Evolutionary conservation across 1,284 basidiomycete species (phyloP), one percentile per base, ranked within the genome.

Genomic region (Irpex rosettiformis): DNA sequence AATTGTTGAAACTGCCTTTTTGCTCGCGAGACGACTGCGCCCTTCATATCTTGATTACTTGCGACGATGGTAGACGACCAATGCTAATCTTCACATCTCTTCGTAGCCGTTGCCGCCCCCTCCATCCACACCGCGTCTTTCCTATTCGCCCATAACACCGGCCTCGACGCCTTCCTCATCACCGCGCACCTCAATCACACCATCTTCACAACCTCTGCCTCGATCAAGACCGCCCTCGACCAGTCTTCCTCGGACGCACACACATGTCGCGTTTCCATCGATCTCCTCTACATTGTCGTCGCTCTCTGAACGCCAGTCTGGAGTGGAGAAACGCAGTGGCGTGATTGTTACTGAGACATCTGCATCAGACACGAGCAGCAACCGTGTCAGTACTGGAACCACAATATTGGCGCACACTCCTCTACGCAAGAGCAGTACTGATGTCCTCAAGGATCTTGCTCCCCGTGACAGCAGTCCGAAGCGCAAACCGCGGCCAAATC

Each of bases 251-350:
- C 47, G 64, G 8, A 18, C 30, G 25, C 29, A 52, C 47, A 55
- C 67, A 1, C 70, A 72, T 55, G 64, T 66, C 45, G 66, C 69
- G 1, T 70, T 66, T 53, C 70, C 70, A 1, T 72, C 70, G 3
- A 70, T 72, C 51, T 68, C 69, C 8, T 72, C 70, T 3, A 70
- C 70, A 2, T 66, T 72, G 24, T 69, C 68, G 6, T 60, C 67
- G 33, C 64, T 72, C 11, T 69, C 67, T 28, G 69, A 70, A 37
- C 67, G 68, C 18, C 64, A 68, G 8, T 64, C 62, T 1, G 67
- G 68, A 6, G 48, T 52, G 0, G 68, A 66, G 53, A 72, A 70
- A 62, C 61, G 68, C 30, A 59, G 65, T 21, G 69, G 66, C 4
- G 67, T 72, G 13, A 65, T 66, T 33, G 65, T 70, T 64, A 10